Conservation (phyloP, 257 asterid genomes). For the Rauvolfia tetraphylla region DNA sequence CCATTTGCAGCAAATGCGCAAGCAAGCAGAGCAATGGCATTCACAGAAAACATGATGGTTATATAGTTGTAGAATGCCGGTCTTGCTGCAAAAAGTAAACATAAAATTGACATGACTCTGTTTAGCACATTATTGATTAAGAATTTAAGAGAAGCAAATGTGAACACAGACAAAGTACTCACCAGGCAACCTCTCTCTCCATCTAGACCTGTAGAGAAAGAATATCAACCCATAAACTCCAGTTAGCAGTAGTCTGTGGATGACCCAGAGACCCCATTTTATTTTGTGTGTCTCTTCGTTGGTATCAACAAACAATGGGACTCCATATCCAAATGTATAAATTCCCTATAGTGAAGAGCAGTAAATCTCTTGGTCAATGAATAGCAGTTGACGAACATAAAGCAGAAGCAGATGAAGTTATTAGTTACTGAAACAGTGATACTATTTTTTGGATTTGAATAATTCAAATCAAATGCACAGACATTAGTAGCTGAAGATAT, state of each 20-base stretch:
- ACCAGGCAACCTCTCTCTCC: constrained; percentile 46
- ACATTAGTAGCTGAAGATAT: not conserved
- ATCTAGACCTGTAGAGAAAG: constrained; percentile 34
- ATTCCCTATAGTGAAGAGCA: constrained; percentile 26
- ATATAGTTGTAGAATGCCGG: constrained; percentile 46
- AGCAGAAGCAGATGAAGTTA: not conserved
- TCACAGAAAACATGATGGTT: constrained; percentile 33
- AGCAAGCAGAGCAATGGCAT: constrained; percentile 29
- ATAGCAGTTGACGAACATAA: not conserved
- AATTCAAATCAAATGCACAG: not conserved
- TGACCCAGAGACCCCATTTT: constrained; percentile 46
- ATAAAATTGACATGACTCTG: not conserved
- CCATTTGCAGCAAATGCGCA: constrained; percentile 39
- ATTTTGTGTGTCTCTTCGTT: constrained; percentile 17
- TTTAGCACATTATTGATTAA: not conserved
- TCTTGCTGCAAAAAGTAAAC: constrained; percentile 34
- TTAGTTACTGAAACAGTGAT: not conserved
- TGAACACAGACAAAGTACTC: constrained; percentile 9
- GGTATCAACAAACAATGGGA: constrained; percentile 26
- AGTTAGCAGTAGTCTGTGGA: constrained; percentile 37
- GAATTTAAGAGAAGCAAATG: not conserved
- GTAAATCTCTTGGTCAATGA: constrained; percentile 1
- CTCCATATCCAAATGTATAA: constrained; percentile 38
- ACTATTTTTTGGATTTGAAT: not conserved
- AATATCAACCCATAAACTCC: constrained; percentile 44